Conservation (phyloP, 1,139 yeast species). For the Meyerozyma smithsonii region DNA sequence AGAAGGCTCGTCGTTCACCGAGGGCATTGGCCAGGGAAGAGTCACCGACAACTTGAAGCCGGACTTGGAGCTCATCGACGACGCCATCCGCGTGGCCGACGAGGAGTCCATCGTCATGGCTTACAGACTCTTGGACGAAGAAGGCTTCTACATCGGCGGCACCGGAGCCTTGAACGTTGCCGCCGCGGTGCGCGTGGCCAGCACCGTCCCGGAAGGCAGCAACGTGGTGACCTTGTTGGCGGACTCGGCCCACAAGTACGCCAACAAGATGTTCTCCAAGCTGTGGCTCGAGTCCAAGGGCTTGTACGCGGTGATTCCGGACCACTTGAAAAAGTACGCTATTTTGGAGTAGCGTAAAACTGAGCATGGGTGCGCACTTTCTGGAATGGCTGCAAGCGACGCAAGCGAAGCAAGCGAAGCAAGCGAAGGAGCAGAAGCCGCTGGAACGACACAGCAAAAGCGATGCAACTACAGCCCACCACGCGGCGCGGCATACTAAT, state of each 20-base stretch:
- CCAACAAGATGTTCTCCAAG: constrained; percentile 72
- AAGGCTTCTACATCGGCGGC: constrained; percentile 88
- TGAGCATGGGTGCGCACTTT: not conserved
- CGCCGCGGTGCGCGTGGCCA: constrained; percentile 72
- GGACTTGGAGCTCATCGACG: constrained; percentile 67
- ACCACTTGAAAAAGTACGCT: constrained; percentile 63
- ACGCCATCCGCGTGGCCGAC: constrained; percentile 72
- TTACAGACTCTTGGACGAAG: constrained; percentile 77
- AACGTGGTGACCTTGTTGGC: constrained; percentile 83
- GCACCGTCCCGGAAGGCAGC: constrained; percentile 70
- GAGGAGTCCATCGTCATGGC: constrained; percentile 75
- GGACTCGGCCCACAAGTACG: constrained; percentile 86
- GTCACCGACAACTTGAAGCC: constrained; percentile 77
- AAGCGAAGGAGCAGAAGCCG: not conserved
- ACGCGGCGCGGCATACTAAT: too few relatives aligned
- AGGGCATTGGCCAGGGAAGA: constrained; percentile 94
- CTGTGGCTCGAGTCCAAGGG: constrained; percentile 72
- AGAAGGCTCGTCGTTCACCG: constrained; percentile 83
- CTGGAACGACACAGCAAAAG: not conserved
- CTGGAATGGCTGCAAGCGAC: not conserved
- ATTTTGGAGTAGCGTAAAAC: constrained; percentile 22
- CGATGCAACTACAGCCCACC: too few relatives aligned
- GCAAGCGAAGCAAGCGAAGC: not conserved
- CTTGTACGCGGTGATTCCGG: constrained; percentile 63
- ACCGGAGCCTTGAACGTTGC: constrained; percentile 81